These are phyloP conservation scores for Cryptomeria japonica DNA, from an alignment of 75 land plant genomes.

Conservation along the genomic window DNA sequence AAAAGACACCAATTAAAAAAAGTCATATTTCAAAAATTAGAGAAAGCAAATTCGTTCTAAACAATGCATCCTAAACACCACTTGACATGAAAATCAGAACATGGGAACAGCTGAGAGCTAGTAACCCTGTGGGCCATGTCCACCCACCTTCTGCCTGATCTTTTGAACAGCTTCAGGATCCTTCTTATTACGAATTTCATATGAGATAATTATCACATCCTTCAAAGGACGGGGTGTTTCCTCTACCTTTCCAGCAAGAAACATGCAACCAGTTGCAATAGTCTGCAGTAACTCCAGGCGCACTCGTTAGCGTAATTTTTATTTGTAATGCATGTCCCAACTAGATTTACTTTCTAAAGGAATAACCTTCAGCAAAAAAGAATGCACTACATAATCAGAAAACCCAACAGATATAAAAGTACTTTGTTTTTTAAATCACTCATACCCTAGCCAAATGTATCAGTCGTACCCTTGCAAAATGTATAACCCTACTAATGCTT, in stretches of 20 bases:
- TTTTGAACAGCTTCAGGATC: conserved; percentile 37
- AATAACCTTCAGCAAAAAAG: not conserved
- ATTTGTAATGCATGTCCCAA: not conserved
- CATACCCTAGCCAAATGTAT: not conserved
- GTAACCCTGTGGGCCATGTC: not conserved
- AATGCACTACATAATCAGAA: not conserved
- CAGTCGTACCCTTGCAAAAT: not conserved
- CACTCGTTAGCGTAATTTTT: not conserved
- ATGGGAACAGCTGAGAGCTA: not conserved
- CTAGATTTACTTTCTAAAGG: not conserved
- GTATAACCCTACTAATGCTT: not conserved
- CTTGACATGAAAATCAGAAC: not conserved
- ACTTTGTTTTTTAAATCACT: not conserved
- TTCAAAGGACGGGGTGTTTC: conserved; percentile 46
- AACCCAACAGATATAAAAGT: not conserved
- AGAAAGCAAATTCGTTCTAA: not conserved
- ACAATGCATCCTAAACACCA: not conserved
- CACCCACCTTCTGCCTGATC: conserved; percentile 42
- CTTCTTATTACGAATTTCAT: conserved; percentile 48
- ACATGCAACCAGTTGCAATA: conserved; percentile 55
- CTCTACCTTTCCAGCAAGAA: conserved; percentile 59
- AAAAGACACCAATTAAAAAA: not conserved
- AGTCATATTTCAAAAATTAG: not conserved
- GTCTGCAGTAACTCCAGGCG: conserved; percentile 1
- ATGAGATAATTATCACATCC: conserved; percentile 42